These are phyloP conservation scores for Scheffersomyces quercinus DNA, from an alignment of 1,139 yeast species.

Conservation along the genomic window DNA sequence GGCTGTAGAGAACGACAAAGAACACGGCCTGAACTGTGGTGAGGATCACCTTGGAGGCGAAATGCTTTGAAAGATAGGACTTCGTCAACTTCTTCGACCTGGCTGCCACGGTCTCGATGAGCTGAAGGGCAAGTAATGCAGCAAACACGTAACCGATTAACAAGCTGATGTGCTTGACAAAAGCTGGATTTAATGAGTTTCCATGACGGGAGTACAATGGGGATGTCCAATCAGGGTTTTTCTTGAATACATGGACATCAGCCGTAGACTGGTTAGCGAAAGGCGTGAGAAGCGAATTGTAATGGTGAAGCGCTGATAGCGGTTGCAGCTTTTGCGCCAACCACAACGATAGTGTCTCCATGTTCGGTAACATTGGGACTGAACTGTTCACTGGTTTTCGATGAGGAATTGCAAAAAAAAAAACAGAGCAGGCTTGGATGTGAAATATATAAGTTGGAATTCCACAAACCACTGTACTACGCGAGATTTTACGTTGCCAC, in stretches of 20 bases:
- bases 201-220: slow-evolving; percentile 14
- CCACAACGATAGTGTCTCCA: too few relatives aligned
- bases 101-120: background rate
- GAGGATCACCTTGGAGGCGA: slow-evolving; percentile 12
- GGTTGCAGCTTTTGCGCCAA: too few relatives aligned
- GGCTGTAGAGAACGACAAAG: slow-evolving; percentile 16
- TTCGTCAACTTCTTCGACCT: background rate
- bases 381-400: too few relatives aligned
- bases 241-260: background rate
- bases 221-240: slow-evolving; percentile 11
- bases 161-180: slow-evolving; percentile 9
- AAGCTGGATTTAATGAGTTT: slow-evolving; percentile 17
- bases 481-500: too few relatives aligned
- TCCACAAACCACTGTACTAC: too few relatives aligned
- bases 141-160: slow-evolving; percentile 3
- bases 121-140: slow-evolving; percentile 12
- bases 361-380: too few relatives aligned
- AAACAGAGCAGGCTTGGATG: too few relatives aligned
- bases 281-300: background rate
- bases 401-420: too few relatives aligned
- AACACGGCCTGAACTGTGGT: slow-evolving; percentile 11
- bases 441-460: too few relatives aligned
- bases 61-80: slow-evolving; percentile 8
- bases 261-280: background rate
- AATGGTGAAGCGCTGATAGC: too few relatives aligned